Base-by-base conservation (phyloP, 2,329 filamentous ascomycete species). In the Monosporascus ibericus region DNA sequence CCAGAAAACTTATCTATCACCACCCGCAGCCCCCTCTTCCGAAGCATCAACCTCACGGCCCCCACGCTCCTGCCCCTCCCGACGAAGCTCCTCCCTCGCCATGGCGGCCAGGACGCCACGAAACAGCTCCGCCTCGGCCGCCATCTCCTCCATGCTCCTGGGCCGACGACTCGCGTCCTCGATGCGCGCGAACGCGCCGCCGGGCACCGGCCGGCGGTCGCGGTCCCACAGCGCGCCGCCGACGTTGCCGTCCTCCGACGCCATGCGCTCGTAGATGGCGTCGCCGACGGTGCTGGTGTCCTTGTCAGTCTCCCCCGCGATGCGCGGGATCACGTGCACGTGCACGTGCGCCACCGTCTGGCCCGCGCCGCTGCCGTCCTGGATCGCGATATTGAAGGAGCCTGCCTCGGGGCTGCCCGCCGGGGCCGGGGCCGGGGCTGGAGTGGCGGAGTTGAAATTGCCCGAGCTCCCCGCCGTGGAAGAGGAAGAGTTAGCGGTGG, bases 271-370 rank as follows among this genome's bases (percentile, higher is more conserved):
- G 72, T 99, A 97, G 49, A 99, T 80, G 46, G 59, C 60, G 55
- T 68, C 65, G 22, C 61, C 65, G 18, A 61, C 47, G 1, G 61
- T 63, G 30, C 48, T 30, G 17, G 24, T 48, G 47, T 61, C 58
- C 56, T 68, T 68, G 20, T 58, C 63, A 38, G 63, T 67, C 30
- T 53, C 55, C 44, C 62, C 63, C 17, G 60, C 60, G 54, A 69
- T 66, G 42, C 65, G 65, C 53, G 65, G 65, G 48, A 68, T 68
- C 49, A 69, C 65, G 57, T 99, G 94, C 25, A 91, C 88, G 72
- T 99, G 94, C 15, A 96, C 84, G 72, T 99, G 94, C 8, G 90
- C 79, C 44, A 99, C 92, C 52, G 90, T 96, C 79, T 99, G 94
- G 0, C 94, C 94, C 1, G 94, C 90, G 54, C 91, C 90, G 34